These are phyloP conservation scores for Cucurbita moschata DNA, from an alignment of 306 rosid genomes.

Conservation along the genomic window DNA sequence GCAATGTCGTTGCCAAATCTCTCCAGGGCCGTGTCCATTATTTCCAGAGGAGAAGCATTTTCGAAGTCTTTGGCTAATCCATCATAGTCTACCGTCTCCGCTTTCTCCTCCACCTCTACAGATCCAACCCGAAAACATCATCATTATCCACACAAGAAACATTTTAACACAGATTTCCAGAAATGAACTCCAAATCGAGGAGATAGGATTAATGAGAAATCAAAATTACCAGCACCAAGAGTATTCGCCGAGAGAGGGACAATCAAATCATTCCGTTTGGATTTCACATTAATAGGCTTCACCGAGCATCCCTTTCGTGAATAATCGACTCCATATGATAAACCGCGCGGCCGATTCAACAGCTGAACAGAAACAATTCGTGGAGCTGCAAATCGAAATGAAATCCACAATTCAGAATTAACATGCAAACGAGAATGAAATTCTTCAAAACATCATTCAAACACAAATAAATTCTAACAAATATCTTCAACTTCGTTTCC, in stretches of 20 bases:
- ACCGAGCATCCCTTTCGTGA: conserved; percentile 23
- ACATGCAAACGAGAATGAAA: neutral
- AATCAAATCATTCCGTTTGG: conserved; percentile 31
- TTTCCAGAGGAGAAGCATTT: conserved; percentile 68
- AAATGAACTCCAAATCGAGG: neutral
- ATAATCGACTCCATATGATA: conserved; percentile 8
- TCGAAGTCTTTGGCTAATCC: conserved; percentile 37
- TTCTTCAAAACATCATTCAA: neutral
- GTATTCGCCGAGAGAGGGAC: conserved; percentile 35
- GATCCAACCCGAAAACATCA: neutral
- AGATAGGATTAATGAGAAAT: neutral
- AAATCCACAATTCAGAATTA: neutral
- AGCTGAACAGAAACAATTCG: conserved; percentile 28
- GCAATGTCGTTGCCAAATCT: conserved; percentile 64
- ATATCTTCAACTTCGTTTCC: neutral
- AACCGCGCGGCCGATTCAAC: conserved; percentile 16
- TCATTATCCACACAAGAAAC: neutral
- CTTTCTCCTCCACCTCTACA: conserved; percentile 50
- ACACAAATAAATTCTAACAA: neutral
- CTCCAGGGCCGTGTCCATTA: conserved; percentile 65
- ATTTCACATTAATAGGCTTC: conserved; percentile 33
- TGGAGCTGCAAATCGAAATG: conserved; percentile 28
- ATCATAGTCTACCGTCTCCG: conserved; percentile 27
- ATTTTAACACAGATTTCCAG: neutral
- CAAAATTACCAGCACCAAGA: conserved; percentile 30